These are phyloP conservation scores for Argentina anserina DNA, from an alignment of 306 rosid genomes.

Conservation along the genomic window DNA sequence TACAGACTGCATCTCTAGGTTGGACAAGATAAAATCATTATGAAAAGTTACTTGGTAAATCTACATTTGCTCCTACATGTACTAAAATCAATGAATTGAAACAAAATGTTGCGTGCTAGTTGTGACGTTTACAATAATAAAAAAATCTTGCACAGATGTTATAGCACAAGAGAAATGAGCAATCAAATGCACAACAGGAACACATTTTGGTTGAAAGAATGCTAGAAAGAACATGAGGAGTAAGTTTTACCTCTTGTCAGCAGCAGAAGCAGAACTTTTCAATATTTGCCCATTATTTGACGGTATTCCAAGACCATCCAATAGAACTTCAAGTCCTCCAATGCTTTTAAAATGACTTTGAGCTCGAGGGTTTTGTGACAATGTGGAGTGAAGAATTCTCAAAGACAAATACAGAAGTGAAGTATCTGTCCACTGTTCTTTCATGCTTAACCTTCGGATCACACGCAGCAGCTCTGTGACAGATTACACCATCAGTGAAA, in stretches of 20 bases:
- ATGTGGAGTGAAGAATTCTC: conserved; percentile 68
- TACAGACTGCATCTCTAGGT: conserved; percentile 14
- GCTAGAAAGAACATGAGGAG: neutral
- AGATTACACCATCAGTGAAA: conserved; percentile 32
- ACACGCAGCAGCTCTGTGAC: conserved; percentile 81
- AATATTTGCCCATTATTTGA: conserved; percentile 54
- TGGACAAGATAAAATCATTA: neutral
- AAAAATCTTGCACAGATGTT: neutral
- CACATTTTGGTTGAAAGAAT: neutral
- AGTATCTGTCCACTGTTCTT: conserved; percentile 68
- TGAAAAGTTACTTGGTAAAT: neutral
- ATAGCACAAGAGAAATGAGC: neutral
- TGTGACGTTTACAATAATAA: neutral
- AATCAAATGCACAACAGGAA: neutral
- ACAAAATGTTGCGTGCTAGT: neutral
- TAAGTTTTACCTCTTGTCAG: conserved; percentile 57
- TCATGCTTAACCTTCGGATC: conserved; percentile 79
- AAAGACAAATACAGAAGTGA: conserved; percentile 72
- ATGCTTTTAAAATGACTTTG: conserved; percentile 97
- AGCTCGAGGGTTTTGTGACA: conserved; percentile 80
- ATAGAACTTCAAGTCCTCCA: conserved; percentile 94
- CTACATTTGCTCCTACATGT: neutral
- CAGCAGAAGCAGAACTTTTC: conserved; percentile 37
- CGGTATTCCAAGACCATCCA: conserved; percentile 93
- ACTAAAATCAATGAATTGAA: neutral